Evolutionary conservation across 192 early-diverging fungal genomes (phyloP).

Genomic region (Linnemannia schmuckeri): DNA sequence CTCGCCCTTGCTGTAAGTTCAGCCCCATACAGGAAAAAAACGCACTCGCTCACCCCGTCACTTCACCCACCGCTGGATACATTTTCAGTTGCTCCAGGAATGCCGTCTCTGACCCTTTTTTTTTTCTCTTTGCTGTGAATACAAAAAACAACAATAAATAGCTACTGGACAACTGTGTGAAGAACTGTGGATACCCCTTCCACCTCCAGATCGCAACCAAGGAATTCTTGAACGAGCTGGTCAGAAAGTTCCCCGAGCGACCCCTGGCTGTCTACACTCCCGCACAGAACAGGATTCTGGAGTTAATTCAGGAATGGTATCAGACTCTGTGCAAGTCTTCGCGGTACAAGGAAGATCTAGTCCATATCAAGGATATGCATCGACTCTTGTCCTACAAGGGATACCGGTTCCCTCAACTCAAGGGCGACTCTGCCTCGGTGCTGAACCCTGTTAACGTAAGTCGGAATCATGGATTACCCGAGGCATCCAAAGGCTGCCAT

Average conservation of each 20-base stretch:
- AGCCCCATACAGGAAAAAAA: background rate
- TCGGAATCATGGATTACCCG: constrained; percentile 3
- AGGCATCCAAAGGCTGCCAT: background rate
- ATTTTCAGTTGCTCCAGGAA: background rate
- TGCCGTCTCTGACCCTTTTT: background rate
- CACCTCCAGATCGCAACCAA: constrained; percentile 96
- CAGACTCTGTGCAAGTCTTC: constrained; percentile 87
- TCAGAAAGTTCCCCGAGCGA: constrained; percentile 92
- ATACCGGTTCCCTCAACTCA: constrained; percentile 82
- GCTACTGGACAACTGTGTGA: constrained; percentile 97
- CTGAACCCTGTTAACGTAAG: constrained; percentile 67
- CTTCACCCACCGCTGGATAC: background rate
- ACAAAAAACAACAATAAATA: constrained; percentile 20
- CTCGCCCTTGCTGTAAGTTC: constrained; percentile 72
- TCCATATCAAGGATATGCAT: constrained; percentile 97
- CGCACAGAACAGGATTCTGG: constrained; percentile 88
- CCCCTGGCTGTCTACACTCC: constrained; percentile 78
- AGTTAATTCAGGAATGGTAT: constrained; percentile 96
- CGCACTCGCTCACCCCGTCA: background rate
- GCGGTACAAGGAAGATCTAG: constrained; percentile 93
- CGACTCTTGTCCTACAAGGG: constrained; percentile 90
- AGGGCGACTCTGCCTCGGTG: constrained; percentile 73
- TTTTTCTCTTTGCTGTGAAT: too few relatives aligned
- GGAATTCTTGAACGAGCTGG: constrained; percentile 98
- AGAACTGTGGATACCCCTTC: constrained; percentile 99